Base-by-base conservation (phyloP, 164 flowering plant genomes). In the Umbilicus rupestris region DNA sequence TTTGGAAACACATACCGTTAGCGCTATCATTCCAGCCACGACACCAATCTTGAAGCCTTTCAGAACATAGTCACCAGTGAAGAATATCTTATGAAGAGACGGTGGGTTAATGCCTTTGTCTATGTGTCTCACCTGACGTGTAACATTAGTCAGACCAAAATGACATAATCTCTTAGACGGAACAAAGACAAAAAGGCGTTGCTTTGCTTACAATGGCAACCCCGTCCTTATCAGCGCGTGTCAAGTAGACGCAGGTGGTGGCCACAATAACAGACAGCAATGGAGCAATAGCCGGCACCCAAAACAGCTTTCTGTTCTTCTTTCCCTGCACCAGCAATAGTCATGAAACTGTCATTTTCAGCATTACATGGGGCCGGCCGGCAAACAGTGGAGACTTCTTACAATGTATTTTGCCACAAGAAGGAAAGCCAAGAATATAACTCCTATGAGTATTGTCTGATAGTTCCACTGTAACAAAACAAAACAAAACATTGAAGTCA, bases 201-300 rank as follows among this genome's bases (percentile, higher is more conserved):
- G 31, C 8, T 44, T 55, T 22, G 22, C 96, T 86, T 83, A 93
- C 98, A 72, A 87, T 90, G 69, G 39, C 70, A 58, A 93, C 97
- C 20, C 96, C 96, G 8, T 83, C 28, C 75, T 87, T 85, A 3
- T 90, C 97, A 0, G 89, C 94, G 62, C 68, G 90, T 7, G 97
- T 93, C 50, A 90, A 75, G 70, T 78, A 90, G 39, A 93, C 98
- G 39, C 83, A 85, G 39, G 88, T 78, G 52, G 98, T 90, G 60
- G 97, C 84, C 8, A 87, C 50, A 45, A 86, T 57, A 22, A 90
- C 96, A 5, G 96, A 89, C 66, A 87, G 80, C 78, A 93, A 66
- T 24, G 98, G 98, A 3, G 95, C 94, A 58, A 93, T 86, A 42
- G 97, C 97, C 7, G 95, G 79, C 26, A 90, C 78, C 98, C 97